These are phyloP conservation scores for Thoreauomyces humboldtii DNA, from an alignment of 192 early-diverging fungal species.

Conservation along the genomic window DNA sequence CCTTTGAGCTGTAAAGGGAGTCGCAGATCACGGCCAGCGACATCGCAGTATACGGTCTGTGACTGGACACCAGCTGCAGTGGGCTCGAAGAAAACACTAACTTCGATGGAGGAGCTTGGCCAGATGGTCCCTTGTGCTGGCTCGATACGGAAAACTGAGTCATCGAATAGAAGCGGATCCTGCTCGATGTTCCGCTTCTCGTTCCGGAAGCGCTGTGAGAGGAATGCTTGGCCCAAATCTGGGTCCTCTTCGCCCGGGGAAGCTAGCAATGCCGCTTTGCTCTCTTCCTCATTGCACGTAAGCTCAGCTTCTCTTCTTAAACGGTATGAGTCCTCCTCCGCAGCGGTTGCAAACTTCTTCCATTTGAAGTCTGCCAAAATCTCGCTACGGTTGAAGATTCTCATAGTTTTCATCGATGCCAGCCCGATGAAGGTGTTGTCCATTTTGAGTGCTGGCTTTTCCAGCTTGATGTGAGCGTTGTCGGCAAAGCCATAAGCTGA, in stretches of 20 bases:
- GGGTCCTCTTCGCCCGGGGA: background rate
- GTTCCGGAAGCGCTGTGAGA: slow-evolving; percentile 37
- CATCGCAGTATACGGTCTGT: slow-evolving; percentile 47
- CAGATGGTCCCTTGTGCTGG: slow-evolving; percentile 50
- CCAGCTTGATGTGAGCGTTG: slow-evolving; percentile 53
- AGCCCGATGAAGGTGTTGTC: slow-evolving; percentile 57
- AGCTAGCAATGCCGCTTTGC: background rate
- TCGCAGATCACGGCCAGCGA: slow-evolving; percentile 52
- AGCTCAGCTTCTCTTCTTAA: slow-evolving; percentile 26
- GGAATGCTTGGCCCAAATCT: slow-evolving; percentile 20
- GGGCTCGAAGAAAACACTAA: slow-evolving; percentile 49
- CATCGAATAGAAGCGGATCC: slow-evolving; percentile 40
- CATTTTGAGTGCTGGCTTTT: slow-evolving; percentile 43
- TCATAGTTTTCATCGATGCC: slow-evolving; percentile 41
- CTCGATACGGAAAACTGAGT: slow-evolving; percentile 41
- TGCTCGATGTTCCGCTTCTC: slow-evolving; percentile 33
- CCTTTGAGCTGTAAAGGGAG: slow-evolving; percentile 55
- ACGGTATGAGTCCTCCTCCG: slow-evolving; percentile 44
- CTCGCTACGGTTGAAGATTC: slow-evolving; percentile 49
- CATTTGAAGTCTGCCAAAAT: slow-evolving; percentile 53
- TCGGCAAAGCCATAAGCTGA: slow-evolving; percentile 42
- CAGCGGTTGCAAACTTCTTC: slow-evolving; percentile 48
- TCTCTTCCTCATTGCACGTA: slow-evolving; percentile 22
- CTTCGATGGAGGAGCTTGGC: slow-evolving; percentile 50
- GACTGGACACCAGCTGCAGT: slow-evolving; percentile 34